Conservation (phyloP, 2,329 filamentous ascomycete genomes). For the Talaromyces sp. region DNA sequence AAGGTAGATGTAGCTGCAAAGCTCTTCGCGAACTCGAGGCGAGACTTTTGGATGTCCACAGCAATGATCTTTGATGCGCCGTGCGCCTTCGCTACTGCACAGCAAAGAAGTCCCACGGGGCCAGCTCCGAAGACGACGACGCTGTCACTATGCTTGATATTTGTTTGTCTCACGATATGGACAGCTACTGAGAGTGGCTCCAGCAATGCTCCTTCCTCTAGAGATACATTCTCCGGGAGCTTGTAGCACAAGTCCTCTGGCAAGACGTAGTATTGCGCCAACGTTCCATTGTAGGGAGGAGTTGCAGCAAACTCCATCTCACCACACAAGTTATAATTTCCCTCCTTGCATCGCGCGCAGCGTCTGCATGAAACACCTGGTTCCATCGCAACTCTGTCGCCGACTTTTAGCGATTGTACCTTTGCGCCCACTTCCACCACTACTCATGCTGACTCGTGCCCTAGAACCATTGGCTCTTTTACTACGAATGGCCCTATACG, state of each 20-base stretch:
- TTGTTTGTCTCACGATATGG: conserved; percentile 44
- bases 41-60: conserved; percentile 45
- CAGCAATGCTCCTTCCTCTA: conserved; percentile 53
- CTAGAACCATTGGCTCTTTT: conserved; percentile 33
- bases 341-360: conserved; percentile 44
- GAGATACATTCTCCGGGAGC: conserved; percentile 43
- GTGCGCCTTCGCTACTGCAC: conserved; percentile 47
- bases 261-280: conserved; percentile 49
- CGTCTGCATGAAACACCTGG: conserved; percentile 45
- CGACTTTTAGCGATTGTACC: conserved; percentile 42
- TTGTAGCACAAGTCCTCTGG: conserved; percentile 49
- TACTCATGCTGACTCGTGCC: conserved; percentile 46
- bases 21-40: conserved; percentile 42
- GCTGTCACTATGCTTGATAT: conserved; percentile 41
- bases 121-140: conserved; percentile 51
- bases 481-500: conserved; percentile 43
- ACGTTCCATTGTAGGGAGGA: conserved; percentile 49
- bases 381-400: conserved; percentile 49
- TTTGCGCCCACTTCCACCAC: conserved; percentile 33
- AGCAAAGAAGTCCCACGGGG: conserved; percentile 48
- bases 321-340: conserved; percentile 39
- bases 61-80: conserved; percentile 47
- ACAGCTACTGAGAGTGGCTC: conserved; percentile 54
- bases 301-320: conserved; percentile 51
- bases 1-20: conserved; percentile 46